These are phyloP conservation scores for Medicago truncatula DNA, from an alignment of 306 rosid genomes.

Conservation along the genomic window DNA sequence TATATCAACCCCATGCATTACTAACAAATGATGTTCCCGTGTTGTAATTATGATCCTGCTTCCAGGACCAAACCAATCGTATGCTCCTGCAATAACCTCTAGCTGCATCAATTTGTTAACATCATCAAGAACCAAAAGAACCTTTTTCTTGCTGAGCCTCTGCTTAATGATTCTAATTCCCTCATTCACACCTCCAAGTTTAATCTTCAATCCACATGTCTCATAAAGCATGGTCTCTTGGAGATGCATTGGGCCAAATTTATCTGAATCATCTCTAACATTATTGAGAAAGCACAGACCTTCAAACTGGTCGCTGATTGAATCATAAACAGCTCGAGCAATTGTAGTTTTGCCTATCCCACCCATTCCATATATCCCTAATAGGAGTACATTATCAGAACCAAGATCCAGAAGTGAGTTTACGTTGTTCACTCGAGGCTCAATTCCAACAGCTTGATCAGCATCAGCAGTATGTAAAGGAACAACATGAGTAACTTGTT, in stretches of 20 bases:
- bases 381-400: background rate
- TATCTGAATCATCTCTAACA: background rate
- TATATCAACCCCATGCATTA: background rate
- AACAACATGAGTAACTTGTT: background rate
- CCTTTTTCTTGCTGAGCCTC: background rate
- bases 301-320: background rate
- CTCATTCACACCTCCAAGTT: background rate
- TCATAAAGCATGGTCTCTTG: background rate
- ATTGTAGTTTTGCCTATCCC: background rate
- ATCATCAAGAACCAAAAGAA: conserved; percentile 10
- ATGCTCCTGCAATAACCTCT: background rate
- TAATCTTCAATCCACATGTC: background rate
- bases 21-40: background rate
- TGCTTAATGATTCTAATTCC: background rate
- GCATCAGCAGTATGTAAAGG: background rate
- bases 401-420: background rate
- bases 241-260: background rate
- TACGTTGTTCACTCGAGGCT: background rate
- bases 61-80: background rate
- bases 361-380: background rate
- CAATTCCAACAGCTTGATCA: background rate
- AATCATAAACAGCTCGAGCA: conserved; percentile 1
- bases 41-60: conserved; percentile 9
- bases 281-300: background rate
- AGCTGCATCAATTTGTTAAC: background rate